These are phyloP conservation scores for Microcyclosporella mali DNA, from an alignment of 2,329 filamentous ascomycete genomes.

Conservation along the genomic window DNA sequence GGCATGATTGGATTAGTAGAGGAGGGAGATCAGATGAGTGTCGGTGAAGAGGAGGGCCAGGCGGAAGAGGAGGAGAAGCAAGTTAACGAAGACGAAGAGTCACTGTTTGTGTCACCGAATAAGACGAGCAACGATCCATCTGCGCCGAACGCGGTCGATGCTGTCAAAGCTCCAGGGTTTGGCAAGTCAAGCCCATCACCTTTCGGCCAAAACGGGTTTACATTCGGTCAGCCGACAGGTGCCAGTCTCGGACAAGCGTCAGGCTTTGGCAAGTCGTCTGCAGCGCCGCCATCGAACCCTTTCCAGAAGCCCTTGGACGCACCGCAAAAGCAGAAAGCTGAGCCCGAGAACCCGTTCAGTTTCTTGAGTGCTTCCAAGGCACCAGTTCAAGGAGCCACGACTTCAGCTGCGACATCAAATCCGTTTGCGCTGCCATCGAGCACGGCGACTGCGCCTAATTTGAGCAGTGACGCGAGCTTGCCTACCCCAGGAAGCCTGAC, in stretches of 20 bases:
- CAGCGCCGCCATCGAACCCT: neutral
- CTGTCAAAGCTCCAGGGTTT: conserved; percentile 4
- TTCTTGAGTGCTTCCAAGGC: no score
- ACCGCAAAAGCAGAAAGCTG: no score
- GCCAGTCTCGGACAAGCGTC: conserved; percentile 7
- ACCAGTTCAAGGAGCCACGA: no score
- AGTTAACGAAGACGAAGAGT: conserved; percentile 27
- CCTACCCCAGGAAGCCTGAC: no score
- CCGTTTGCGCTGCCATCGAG: neutral
- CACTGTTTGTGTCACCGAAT: conserved; percentile 35
- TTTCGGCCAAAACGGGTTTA: neutral
- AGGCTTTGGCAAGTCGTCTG: conserved; percentile 1
- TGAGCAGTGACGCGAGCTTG: no score
- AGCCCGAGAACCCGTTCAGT: no score
- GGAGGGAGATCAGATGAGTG: conserved; percentile 31
- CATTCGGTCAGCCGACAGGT: conserved; percentile 12
- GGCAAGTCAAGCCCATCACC: conserved; percentile 4
- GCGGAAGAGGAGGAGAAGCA: conserved; percentile 6
- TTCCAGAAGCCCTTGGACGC: neutral
- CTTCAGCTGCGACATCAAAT: neutral
- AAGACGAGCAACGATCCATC: neutral
- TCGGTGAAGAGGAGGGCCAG: conserved; percentile 24
- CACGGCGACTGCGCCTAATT: no score
- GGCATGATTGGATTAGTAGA: conserved; percentile 45
- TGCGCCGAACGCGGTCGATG: no score